Evolutionary conservation across 2,329 filamentous ascomycete species (phyloP), one percentile per base, ranked within the genome.

Genomic region (Aspergillus sp.): DNA sequence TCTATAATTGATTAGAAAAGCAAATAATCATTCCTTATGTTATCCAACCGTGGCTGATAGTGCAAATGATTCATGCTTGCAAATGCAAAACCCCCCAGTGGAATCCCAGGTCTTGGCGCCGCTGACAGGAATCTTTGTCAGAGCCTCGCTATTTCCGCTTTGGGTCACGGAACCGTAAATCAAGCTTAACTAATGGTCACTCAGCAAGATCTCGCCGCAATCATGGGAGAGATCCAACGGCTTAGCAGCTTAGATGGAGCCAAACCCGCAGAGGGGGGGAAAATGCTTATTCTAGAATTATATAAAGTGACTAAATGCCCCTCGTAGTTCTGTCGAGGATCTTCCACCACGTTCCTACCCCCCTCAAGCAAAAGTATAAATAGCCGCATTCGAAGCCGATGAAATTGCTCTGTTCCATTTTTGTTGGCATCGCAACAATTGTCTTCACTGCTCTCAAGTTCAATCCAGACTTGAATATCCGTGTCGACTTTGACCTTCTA

Each of bases 391-490:
- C 31, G 43, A 9, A 56, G 53, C 64, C 66, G 60, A 75, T 76
- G 74, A 75, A 65, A 66, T 53, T 73, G 14, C 58, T 75, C 58
- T 58, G 74, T 19, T 69, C 74, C 55, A 59, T 74, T 70, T 61
- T 71, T 60, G 71, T 75, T 69, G 74, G 69, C 67, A 69, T 73
- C 62, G 64, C 64, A 62, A 72, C 73, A 69, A 65, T 73, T 47
- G 17, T 70, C 47, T 56, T 64, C 45, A 56, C 63, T 55, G 19
- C 56, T 23, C 49, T 52, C 43, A 59, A 56, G 50, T 47, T 56
- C 61, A 55, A 61, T n/a, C 40, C 45, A 9, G 27, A 35, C 4
- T 19, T 69, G 27, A 63, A 65, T 19, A 56, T 66, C 56, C 35
- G 67, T 44, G 19, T 64, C 52, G 44, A 48, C 55, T 53, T 51